Base-by-base conservation (phyloP, 148 eudicot genomes). In the Cornus kousa region DNA sequence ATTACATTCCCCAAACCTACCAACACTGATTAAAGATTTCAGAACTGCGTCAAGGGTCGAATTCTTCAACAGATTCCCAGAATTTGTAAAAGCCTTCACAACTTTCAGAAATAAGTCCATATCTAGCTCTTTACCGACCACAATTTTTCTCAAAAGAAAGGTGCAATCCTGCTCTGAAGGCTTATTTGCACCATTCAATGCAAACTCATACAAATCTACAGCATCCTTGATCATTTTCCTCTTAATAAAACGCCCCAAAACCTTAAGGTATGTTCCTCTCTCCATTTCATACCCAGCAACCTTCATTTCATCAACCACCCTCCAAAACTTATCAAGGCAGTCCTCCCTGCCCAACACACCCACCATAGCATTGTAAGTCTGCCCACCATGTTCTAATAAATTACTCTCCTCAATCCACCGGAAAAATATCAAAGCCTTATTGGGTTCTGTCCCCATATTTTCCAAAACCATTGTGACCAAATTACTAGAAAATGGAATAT, bases 1-100 rank as follows among this genome's bases (percentile, higher is more conserved):
- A 75, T 84, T 89, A 80, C 89, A 90, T 72, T 93, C 90, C 13
- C 71, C 85, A 77, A 91, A 57, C 79, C 96, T 93, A 24, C 89
- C 97, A 72, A 90, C 95, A 80, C 95, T 90, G 7, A 79, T 87
- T 73, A 95, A 84, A 64, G 98, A 89, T 83, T 93, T 95, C 23
- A 93, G 80, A 73, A 89, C 91, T 0, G 91, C 78, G 82, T 91
- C 87, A 39, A 91, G 43, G 70, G 78, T 85, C 17, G 82, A 71
- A 82, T 86, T 81, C 0, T 85, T 81, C 79, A 91, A 71, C 68
- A 71, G 79, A 81, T 80, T 83, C 33, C 96, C 96, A 62, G 84
- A 81, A 33, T 79, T 89, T 0, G 81, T 89, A 84, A 71, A 91
- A 33, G 82, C 74, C 84, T 79, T 82, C 40, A 90, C 81, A 68